Evolutionary conservation across 305 asterid species (phyloP).

Genomic region (Solanum chacoense): DNA sequence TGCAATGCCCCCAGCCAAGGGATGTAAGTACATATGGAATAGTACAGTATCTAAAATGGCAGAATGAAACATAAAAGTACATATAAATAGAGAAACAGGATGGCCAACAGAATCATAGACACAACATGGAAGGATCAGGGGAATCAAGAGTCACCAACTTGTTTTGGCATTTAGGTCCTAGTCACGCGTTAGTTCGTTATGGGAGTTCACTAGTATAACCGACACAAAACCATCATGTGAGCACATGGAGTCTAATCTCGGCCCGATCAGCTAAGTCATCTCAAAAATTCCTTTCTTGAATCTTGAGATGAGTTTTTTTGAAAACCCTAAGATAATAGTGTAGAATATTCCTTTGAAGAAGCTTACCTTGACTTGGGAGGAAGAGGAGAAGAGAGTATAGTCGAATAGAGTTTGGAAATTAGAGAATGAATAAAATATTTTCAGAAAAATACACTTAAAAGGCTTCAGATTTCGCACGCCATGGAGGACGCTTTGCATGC

Average conservation of each 20-base stretch:
- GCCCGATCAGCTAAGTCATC: neutral
- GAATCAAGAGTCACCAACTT: neutral
- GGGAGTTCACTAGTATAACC: neutral
- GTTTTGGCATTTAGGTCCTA: neutral
- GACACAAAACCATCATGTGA: neutral
- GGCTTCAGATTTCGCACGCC: neutral
- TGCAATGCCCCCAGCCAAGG: neutral
- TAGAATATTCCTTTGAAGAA: neutral
- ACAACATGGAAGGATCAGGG: neutral
- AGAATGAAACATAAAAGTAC: neutral
- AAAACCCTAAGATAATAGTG: neutral
- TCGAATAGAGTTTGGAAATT: neutral
- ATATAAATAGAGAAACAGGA: neutral
- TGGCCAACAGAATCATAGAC: neutral
- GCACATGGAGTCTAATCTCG: neutral
- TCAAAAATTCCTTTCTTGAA: neutral
- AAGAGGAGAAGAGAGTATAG: neutral
- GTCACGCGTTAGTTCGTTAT: neutral
- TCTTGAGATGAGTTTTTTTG: neutral
- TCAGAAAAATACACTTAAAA: neutral
- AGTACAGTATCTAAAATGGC: neutral
- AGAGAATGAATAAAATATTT: neutral
- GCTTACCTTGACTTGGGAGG: neutral
- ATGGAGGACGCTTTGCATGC: neutral
- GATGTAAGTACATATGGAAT: neutral